phyloP scores from a whole-genome alignment of 352 stramenopile genomes.

The Chrysophaeum taylorii region DNA sequence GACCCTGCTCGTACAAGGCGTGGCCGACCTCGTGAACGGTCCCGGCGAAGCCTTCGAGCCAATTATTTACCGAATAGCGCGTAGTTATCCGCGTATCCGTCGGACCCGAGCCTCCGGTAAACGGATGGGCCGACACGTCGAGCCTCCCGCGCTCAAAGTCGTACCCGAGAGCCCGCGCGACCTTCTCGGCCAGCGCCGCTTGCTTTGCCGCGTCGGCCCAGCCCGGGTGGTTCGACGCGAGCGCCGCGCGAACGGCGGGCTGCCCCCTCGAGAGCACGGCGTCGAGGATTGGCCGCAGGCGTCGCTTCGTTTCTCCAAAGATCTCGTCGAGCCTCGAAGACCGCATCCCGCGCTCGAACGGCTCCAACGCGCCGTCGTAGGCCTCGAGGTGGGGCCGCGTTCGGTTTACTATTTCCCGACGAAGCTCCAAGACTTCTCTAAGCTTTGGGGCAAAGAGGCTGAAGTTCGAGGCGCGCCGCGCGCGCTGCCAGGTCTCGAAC shows the following conservation, averaged over 20 bases:
- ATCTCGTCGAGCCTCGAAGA: slow-evolving; percentile 43
- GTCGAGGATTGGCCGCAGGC: slow-evolving; percentile 46
- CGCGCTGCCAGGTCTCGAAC: slow-evolving; percentile 21
- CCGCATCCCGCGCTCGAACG: slow-evolving; percentile 57
- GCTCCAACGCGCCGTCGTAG: slow-evolving; percentile 40
- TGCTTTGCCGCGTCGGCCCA: slow-evolving; percentile 32
- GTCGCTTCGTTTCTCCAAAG: slow-evolving; percentile 46
- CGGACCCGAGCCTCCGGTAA: slow-evolving; percentile 46
- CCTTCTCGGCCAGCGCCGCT: slow-evolving; percentile 36
- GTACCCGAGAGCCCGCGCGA: slow-evolving; percentile 51
- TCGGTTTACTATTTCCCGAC: slow-evolving; percentile 39
- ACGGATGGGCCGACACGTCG: slow-evolving; percentile 63
- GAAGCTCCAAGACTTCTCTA: slow-evolving; percentile 42
- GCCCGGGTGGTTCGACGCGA: slow-evolving; percentile 18
- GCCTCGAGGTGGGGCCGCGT: slow-evolving; percentile 33
- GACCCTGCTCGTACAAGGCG: slow-evolving; percentile 47
- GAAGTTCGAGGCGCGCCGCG: slow-evolving; percentile 39
- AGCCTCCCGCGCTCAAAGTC: slow-evolving; percentile 46
- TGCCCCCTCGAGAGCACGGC: slow-evolving; percentile 32
- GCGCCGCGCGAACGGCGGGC: slow-evolving; percentile 19
- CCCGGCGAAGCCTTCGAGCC: slow-evolving; percentile 50
- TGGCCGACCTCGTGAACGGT: slow-evolving; percentile 51
- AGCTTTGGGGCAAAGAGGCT: slow-evolving; percentile 31
- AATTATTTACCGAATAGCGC: slow-evolving; percentile 45
- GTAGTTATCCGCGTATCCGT: slow-evolving; percentile 65